Evolutionary conservation across 345 rosid genomes (phyloP), one percentile per base, ranked within the genome.

Genomic region (Lagerstroemia speciosa): DNA sequence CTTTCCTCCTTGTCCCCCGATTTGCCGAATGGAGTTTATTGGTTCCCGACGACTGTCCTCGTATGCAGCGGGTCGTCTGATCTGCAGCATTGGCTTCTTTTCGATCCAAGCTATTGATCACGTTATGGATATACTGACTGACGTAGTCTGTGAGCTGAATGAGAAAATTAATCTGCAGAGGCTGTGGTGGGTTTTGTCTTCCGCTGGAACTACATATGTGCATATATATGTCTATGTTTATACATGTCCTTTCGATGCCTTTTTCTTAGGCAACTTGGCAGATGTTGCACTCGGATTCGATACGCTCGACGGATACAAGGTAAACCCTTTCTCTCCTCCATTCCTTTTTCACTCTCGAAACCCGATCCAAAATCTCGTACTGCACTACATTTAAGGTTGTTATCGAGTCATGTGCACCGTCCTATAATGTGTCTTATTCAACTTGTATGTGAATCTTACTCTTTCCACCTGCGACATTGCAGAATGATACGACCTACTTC

Each of bases 401-500:
- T 6, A 16, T 20, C n/a, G 55, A 48, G 20, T 31, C 9, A 8
- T 71, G 22, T 20, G 37, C 37, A n/a, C 38, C 22, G 17, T 34
- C 24, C 8, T 38, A 29, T 5, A 12, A n/a, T 29, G 9, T 37
- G 64, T 8, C 2, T 32, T 31, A 12, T 60, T 3, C 26, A 50
- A 26, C 2, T 57, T 37, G 20, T 58, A 19, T 34, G 5, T 53
- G 55, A 31, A 38, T 26, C 2, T 14, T 11, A 30, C 27, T 31
- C 29, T 20, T 62, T 65, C 15, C 22, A 14, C 31, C 17, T 38
- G 0, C 55, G n/a, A 8, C 12, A 10, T 67, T 66, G 67, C 78
- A 91, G 96, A 91, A 80, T 52, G 97, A 84, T 70, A 69, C 83
- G 33, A 74, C 89, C n/a, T 82, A 79, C 72, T 94, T 94, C 38